A percentile compares a stretch with the other conserved stretches of the same genome.
Evolutionary conservation across 176 grass and related monocot genomes (phyloP).

Genomic region (Pharus latifolius): DNA sequence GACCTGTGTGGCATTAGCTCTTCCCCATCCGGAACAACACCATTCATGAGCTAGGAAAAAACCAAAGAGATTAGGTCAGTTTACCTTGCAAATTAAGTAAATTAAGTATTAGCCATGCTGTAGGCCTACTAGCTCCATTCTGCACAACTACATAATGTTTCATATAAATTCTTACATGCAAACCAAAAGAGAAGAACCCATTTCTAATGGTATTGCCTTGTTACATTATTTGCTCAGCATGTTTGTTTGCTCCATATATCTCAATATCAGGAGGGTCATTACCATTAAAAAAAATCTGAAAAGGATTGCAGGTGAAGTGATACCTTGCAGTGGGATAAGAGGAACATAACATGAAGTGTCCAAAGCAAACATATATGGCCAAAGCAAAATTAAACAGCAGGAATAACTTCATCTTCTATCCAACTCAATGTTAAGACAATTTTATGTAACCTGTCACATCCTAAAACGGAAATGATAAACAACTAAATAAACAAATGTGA

Average conservation of each 20-base stretch:
- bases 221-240: not conserved
- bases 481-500: no score
- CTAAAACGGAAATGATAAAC: no score
- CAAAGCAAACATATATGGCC: not conserved
- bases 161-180: not conserved
- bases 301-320: no score
- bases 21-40: conserved; percentile 26
- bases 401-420: no score
- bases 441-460: no score
- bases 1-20: conserved; percentile 51
- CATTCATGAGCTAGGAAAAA: conserved; percentile 49
- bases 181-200: not conserved
- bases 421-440: no score
- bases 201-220: not conserved
- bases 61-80: not conserved
- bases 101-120: not conserved
- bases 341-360: no score
- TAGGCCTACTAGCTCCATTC: not conserved
- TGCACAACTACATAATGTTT: not conserved
- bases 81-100: not conserved
- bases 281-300: no score
- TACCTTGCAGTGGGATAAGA: no score
- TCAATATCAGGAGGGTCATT: no score
- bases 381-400: no score
- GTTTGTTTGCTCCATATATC: no score